phyloP scores from a whole-genome alignment of 495 filamentous ascomycete genomes.

The Thermochaetoides thermophila region DNA sequence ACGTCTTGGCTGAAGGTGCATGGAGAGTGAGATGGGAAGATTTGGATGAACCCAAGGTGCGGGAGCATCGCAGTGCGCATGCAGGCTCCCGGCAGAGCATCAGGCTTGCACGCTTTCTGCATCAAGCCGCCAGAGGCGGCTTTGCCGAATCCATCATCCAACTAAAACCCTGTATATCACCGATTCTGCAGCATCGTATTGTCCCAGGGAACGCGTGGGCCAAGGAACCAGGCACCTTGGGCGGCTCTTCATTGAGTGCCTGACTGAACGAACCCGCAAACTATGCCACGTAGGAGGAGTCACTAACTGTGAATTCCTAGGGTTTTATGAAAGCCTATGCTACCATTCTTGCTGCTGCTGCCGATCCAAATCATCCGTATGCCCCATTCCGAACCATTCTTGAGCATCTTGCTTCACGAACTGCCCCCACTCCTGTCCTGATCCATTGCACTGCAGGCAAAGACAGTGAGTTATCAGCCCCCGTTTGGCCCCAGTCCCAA shows the following conservation, averaged over 20 bases:
- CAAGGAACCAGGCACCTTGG: too few species aligned
- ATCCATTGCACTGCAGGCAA: constrained; percentile 25
- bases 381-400: constrained; percentile 28
- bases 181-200: neutral
- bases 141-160: too few species aligned
- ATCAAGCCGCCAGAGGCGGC: too few species aligned
- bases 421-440: constrained; percentile 17
- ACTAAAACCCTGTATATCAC: neutral
- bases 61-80: too few species aligned
- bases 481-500: neutral
- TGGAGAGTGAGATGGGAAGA: too few species aligned
- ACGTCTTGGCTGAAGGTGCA: too few species aligned
- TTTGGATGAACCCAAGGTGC: too few species aligned
- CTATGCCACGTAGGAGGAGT: neutral
- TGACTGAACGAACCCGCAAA: too few species aligned
- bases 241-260: too few species aligned
- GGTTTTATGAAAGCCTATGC: constrained; percentile 41
- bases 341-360: constrained; percentile 30
- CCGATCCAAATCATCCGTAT: constrained; percentile 17
- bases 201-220: too few species aligned
- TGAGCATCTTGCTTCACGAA: constrained; percentile 22
- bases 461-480: constrained; percentile 14
- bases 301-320: constrained; percentile 5
- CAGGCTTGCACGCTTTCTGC: too few species aligned
- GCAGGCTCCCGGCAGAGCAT: too few species aligned